A percentile compares a stretch with the other conserved stretches of the same genome.
Evolutionary conservation across 2,329 filamentous ascomycete species (phyloP).

Genomic region (Hymenoscyphus fructigenus): DNA sequence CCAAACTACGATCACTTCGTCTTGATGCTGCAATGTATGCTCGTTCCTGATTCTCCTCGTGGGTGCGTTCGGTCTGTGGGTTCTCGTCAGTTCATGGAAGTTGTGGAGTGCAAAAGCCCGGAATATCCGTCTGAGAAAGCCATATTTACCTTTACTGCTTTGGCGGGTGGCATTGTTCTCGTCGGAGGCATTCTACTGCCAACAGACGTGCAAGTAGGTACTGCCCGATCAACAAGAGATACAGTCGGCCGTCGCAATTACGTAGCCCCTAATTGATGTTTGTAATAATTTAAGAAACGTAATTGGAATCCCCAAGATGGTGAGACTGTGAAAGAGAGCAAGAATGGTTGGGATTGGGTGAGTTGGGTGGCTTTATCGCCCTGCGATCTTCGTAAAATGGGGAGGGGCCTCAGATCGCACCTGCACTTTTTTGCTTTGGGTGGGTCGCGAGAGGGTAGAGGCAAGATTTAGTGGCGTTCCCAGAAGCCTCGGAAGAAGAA

Average conservation of each 20-base stretch:
- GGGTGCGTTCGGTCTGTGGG: conserved; percentile 67
- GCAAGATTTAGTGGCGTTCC: neutral
- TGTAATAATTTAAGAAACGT: neutral
- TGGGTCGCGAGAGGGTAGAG: neutral
- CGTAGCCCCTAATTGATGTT: neutral
- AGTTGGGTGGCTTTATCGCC: neutral
- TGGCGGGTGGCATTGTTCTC: conserved; percentile 21
- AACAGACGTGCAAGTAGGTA: neutral
- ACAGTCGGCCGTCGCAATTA: neutral
- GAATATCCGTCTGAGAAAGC: neutral
- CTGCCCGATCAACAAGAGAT: neutral
- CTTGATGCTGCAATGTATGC: conserved; percentile 92
- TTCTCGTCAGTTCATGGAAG: conserved; percentile 14
- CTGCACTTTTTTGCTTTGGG: neutral
- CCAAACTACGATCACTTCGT: conserved; percentile 80
- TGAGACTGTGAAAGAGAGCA: neutral
- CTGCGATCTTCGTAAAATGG: neutral
- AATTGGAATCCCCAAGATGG: neutral
- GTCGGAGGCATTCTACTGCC: conserved; percentile 13
- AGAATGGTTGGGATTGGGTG: neutral
- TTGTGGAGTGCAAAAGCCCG: conserved; percentile 17
- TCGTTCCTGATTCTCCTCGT: conserved; percentile 80
- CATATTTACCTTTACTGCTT: conserved; percentile 16
- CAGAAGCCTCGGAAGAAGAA: too few species aligned
- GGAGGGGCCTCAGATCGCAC: neutral